phyloP scores from a whole-genome alignment of 1,284 basidiomycete species.

The Vanrija humicola region DNA sequence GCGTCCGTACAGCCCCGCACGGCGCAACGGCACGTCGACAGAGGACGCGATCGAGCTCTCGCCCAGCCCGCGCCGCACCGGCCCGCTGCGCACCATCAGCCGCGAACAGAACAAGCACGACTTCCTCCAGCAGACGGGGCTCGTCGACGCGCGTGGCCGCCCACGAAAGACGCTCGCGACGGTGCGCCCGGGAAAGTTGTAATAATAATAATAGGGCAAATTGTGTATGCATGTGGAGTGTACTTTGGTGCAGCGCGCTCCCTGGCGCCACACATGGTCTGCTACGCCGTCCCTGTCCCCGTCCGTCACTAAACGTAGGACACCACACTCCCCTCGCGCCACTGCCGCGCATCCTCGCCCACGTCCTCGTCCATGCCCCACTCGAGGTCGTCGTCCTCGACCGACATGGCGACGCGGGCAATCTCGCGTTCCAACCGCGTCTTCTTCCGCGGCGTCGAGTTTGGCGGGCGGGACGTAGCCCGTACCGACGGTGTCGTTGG shows the following conservation, averaged over 20 bases:
- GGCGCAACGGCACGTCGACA: too few species aligned
- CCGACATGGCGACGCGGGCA: slow-evolving; percentile 14
- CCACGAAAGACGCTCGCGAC: too few species aligned
- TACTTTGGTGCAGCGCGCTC: too few species aligned
- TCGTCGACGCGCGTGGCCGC: too few species aligned
- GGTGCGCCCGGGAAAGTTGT: not conserved
- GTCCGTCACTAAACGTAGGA: slow-evolving; percentile 5
- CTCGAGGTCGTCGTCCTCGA: slow-evolving; percentile 29
- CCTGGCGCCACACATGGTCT: not conserved
- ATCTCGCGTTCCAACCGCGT: slow-evolving; percentile 11
- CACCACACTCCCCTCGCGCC: slow-evolving; percentile 33
- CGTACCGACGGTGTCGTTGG: not conserved
- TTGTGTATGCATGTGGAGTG: too few species aligned
- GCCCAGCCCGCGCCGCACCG: too few species aligned
- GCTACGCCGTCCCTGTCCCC: not conserved
- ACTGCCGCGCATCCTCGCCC: slow-evolving; percentile 27
- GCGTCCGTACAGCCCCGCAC: too few species aligned
- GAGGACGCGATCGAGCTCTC: too few species aligned
- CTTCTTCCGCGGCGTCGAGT: slow-evolving; percentile 15
- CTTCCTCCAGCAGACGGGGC: too few species aligned
- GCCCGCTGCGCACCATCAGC: too few species aligned
- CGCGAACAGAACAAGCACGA: too few species aligned
- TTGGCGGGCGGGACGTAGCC: not conserved
- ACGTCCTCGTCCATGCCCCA: slow-evolving; percentile 43
- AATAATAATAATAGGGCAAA: not conserved